Evolutionary conservation across 345 rosid genomes (phyloP), one percentile per base, ranked within the genome.

Genomic region (Aethionema arabicum): DNA sequence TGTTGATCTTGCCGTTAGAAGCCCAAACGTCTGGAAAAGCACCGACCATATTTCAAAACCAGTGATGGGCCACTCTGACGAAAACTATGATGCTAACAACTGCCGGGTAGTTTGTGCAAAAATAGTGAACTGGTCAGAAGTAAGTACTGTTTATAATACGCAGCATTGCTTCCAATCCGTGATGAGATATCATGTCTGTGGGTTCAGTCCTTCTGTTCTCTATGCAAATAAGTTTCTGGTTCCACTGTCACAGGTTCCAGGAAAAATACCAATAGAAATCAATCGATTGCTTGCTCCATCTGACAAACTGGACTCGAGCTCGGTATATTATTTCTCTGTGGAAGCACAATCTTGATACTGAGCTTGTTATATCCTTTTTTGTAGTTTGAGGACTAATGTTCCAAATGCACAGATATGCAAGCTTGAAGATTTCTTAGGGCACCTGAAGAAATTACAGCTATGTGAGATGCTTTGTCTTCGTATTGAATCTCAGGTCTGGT

Each of bases 401-500:
- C 46, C 72, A 36, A 53, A 60, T 54, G n/a, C 70, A 72, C 68
- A 93, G 99, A 79, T 93, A 48, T 67, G 67, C 65, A 32, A 38
- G 70, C 68, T 87, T 57, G 85, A 79, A 79, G 92, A 83, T 72
- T 70, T 51, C 55, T 54, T 88, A 73, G 72, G 52, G 49, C 70
- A 75, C 59, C 72, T 79, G 69, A 81, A 78, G 81, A 87, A 74
- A 74, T 77, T 76, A 63, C 78, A 78, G 75, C 56, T 62, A 54
- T 79, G 76, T 63, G 82, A 74, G 75, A 64, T 61, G 63, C 78
- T 87, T 44, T 74, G 82, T 72, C 79, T 81, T 61, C 83, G 78
- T 76, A 74, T 93, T 69, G 78, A 68, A 43, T 73, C 84, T 65
- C 85, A 83, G 97, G 97, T 93, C 27, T 31, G 81, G 39, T 67